Conservation (phyloP, 352 stramenopile genomes). For the Phytopythium oedochilum region DNA sequence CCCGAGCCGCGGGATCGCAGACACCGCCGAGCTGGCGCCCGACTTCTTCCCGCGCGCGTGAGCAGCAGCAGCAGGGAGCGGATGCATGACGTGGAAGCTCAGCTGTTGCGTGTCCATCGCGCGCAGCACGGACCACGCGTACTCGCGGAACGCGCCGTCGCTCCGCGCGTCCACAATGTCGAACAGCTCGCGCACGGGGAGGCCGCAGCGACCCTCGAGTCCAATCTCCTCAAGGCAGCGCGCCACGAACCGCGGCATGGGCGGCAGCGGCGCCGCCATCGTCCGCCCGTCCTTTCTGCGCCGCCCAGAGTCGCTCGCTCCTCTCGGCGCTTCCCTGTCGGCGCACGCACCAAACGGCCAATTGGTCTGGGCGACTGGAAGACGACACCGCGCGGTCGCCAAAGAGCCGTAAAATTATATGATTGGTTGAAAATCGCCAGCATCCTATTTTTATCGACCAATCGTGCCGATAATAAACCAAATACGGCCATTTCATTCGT, state of each 20-base stretch:
- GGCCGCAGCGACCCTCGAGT: constrained; percentile 67
- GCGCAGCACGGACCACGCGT: constrained; percentile 61
- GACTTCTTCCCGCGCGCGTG: background rate
- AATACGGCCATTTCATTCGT: too few species aligned
- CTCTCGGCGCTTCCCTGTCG: too few species aligned
- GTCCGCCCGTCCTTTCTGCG: background rate
- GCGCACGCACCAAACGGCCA: background rate
- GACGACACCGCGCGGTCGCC: background rate
- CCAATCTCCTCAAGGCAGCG: constrained; percentile 78
- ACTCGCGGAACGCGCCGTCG: constrained; percentile 48
- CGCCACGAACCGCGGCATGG: constrained; percentile 70
- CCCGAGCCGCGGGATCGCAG: background rate
- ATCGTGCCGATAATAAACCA: too few species aligned
- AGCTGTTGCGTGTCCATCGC: constrained; percentile 42
- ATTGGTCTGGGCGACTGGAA: background rate
- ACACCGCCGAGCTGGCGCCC: background rate
- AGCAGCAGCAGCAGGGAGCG: constrained; percentile 5
- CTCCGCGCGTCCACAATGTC: constrained; percentile 44
- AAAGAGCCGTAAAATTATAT: background rate
- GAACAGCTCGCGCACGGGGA: constrained; percentile 61
- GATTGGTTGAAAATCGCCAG: background rate
- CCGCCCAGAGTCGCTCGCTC: too few species aligned
- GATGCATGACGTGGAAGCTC: constrained; percentile 62
- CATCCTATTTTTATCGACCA: background rate
- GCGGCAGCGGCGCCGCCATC: constrained; percentile 4